Evolutionary conservation across 257 asterid genomes (phyloP), one percentile per base, ranked within the genome.

Genomic region (Solanum appendiculatum): DNA sequence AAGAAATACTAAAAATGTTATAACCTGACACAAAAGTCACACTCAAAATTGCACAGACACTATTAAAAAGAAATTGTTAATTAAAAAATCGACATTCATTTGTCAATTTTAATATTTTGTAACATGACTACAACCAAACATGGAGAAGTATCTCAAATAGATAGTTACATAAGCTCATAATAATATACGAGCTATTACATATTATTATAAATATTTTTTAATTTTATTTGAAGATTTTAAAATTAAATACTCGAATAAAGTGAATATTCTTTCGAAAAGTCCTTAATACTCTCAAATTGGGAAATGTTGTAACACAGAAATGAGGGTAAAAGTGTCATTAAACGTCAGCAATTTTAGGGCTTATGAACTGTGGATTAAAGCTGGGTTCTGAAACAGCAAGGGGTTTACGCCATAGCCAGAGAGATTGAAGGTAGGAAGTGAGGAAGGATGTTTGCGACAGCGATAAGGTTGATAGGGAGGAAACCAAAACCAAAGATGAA

Each of bases 401-500:
- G 77, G 11, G 1, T 74, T 7, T 42, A 42, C 39, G 15, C 63
- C 63, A 34, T 20, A 72, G 21, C 21, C 21, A 40, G 31, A n/a
- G 56, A 77, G 37, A 42, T 77, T 42, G 85, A 68, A 83, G 82
- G 85, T 58, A 83, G 82, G 86, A 89, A 60, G 6, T 0, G 5
- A 82, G 54, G 82, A 89, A 87, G 14, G 90, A 95, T 95, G 98
- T 95, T 97, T 86, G 95, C 96, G 12, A 95, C 96, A 25, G 95
- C 93, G 86, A 95, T 95, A 27, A 92, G 98, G 90, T 93, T 84
- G 86, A 88, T 95, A 34, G 97, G 91, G 5, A 94, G 87, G 93
- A 95, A 95, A 81, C 96, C 99, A 56, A 95, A 95, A 90, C 98
- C 98, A 16, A 95, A 95, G 91, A 95, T 97, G 98, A 97, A 94